Percentiles rank a stretch among this genome's conserved stretches.
Evolutionary conservation across 2,329 filamentous ascomycete genomes (phyloP).

Genomic region (Fusarium stilboides): DNA sequence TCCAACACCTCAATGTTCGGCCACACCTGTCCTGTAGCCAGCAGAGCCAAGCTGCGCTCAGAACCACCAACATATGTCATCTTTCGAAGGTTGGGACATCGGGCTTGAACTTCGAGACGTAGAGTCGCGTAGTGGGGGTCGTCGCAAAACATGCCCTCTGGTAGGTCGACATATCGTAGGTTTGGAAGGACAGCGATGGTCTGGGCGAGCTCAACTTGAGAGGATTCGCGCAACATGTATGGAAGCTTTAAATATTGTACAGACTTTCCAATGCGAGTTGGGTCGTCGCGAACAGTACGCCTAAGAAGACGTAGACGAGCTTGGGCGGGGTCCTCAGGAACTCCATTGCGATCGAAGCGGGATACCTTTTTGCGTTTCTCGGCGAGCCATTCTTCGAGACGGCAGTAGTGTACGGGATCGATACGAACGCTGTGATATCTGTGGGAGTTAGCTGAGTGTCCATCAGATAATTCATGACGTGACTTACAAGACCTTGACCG

Average conservation of each 20-base stretch:
- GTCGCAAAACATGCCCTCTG: conserved; percentile 88
- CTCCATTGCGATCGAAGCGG: conserved; percentile 81
- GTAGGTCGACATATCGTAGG: conserved; percentile 90
- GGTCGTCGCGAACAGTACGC: conserved; percentile 85
- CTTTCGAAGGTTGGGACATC: conserved; percentile 87
- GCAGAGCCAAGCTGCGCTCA: conserved; percentile 81
- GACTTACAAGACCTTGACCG: conserved; percentile 73
- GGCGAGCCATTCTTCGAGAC: conserved; percentile 84
- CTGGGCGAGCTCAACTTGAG: conserved; percentile 85
- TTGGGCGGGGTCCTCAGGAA: conserved; percentile 84
- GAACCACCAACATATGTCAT: conserved; percentile 88
- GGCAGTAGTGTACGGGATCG: conserved; percentile 95
- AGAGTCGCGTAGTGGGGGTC: conserved; percentile 82
- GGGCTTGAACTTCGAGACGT: conserved; percentile 85
- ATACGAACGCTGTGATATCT: conserved; percentile 93
- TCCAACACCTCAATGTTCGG: conserved; percentile 80
- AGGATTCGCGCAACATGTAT: conserved; percentile 94
- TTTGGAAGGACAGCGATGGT: conserved; percentile 89
- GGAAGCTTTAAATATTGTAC: conserved; percentile 89
- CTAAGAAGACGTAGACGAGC: conserved; percentile 84
- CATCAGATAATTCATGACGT: conserved; percentile 5
- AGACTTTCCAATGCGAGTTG: conserved; percentile 75
- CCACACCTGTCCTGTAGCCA: conserved; percentile 78
- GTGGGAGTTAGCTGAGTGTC: conserved; percentile 32
- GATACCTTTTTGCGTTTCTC: conserved; percentile 83